Conservation (phyloP, 2,329 filamentous ascomycete genomes). For the Fusarium floridanum region DNA sequence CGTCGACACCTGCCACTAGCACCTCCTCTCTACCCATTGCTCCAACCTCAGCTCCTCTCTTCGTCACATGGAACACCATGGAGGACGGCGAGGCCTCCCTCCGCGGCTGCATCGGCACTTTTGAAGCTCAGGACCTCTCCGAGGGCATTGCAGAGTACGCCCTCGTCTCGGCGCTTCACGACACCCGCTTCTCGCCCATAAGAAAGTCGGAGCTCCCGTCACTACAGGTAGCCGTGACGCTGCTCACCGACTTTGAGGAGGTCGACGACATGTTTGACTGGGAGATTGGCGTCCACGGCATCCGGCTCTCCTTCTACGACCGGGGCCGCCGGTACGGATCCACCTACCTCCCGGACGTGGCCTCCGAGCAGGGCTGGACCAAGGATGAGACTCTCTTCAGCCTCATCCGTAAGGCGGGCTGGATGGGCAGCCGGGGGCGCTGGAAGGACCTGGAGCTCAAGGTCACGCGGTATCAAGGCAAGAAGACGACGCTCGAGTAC, state of each 20-base stretch:
- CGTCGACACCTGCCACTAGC: constrained; percentile 61
- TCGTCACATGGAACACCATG: constrained; percentile 93
- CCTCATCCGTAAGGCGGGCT: constrained; percentile 95
- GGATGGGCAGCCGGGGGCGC: constrained; percentile 81
- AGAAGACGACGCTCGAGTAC: constrained; percentile 79
- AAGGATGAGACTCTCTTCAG: constrained; percentile 92
- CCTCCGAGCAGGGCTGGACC: constrained; percentile 92
- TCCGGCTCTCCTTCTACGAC: constrained; percentile 87
- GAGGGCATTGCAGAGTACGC: constrained; percentile 84
- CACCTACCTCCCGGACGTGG: constrained; percentile 94
- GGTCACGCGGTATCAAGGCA: constrained; percentile 88
- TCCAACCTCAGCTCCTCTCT: constrained; percentile 76
- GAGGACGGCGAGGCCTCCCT: constrained; percentile 66
- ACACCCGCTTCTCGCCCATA: constrained; percentile 73
- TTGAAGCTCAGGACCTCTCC: constrained; percentile 80
- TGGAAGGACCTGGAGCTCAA: constrained; percentile 86
- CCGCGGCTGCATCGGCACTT: constrained; percentile 96
- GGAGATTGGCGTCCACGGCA: constrained; percentile 86
- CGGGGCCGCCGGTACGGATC: constrained; percentile 80
- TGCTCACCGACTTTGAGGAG: constrained; percentile 88
- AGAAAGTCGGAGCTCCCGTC: constrained; percentile 65
- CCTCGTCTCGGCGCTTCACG: constrained; percentile 78
- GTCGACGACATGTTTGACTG: constrained; percentile 83
- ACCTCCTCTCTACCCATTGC: constrained; percentile 55
- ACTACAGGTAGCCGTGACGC: constrained; percentile 78